Evolutionary conservation across 169 alveolate species (phyloP).

Genomic region (Cryptosporidium parvum): DNA sequence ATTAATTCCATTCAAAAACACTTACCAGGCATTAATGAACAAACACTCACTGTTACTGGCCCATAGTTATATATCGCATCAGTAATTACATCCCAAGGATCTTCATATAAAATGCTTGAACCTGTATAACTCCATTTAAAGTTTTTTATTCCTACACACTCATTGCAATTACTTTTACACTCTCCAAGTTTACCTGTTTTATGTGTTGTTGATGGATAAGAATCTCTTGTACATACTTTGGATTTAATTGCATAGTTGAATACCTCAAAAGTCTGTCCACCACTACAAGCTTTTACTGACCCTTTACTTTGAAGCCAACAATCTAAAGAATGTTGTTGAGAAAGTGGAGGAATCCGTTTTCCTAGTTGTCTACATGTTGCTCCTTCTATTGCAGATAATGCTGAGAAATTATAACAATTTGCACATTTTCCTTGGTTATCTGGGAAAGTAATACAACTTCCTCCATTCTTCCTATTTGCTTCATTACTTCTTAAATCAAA

Average conservation of each 20-base stretch:
- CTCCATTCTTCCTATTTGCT: constrained; percentile 55
- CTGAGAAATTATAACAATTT: constrained; percentile 68
- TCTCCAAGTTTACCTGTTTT: constrained; percentile 52
- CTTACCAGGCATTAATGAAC: constrained; percentile 76
- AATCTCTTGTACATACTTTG: constrained; percentile 53
- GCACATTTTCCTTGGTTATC: constrained; percentile 75
- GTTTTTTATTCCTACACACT: constrained; percentile 41
- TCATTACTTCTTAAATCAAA: constrained; percentile 59
- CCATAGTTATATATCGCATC: constrained; percentile 70
- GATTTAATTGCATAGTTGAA: constrained; percentile 48
- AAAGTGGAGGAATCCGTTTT: constrained; percentile 42
- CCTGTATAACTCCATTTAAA: constrained; percentile 70
- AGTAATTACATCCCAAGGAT: constrained; percentile 70
- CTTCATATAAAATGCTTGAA: constrained; percentile 38
- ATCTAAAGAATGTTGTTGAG: constrained; percentile 65
- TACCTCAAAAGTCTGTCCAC: constrained; percentile 72
- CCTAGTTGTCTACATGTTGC: constrained; percentile 65
- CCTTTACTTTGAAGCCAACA: constrained; percentile 69
- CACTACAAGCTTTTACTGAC: constrained; percentile 55
- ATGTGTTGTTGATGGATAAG: constrained; percentile 55
- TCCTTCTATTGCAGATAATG: constrained; percentile 67
- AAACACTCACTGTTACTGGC: constrained; percentile 71
- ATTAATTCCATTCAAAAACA: background rate
- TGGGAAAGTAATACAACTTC: constrained; percentile 66
- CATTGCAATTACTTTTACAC: constrained; percentile 30